Evolutionary conservation across 179 eudicot species (phyloP).

Genomic region (Vitellaria paradoxa): DNA sequence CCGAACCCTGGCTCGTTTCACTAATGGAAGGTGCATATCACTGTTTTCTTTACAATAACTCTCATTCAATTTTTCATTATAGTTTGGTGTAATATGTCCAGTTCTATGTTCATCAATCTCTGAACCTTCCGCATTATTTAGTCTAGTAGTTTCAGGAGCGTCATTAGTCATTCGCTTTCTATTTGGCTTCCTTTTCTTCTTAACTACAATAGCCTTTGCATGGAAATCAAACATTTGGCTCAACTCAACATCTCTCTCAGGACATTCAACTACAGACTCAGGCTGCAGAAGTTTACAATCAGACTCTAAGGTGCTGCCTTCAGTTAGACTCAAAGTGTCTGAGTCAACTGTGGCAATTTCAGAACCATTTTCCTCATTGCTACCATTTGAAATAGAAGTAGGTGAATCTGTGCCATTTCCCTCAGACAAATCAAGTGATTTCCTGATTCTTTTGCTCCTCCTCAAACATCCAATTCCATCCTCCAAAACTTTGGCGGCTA

Average conservation of each 20-base stretch:
- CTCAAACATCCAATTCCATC: slow-evolving; percentile 39
- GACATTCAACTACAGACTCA: slow-evolving; percentile 37
- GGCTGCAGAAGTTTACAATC: slow-evolving; percentile 39
- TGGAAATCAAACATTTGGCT: slow-evolving; percentile 60
- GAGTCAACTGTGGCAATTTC: slow-evolving; percentile 63
- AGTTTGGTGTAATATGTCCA: slow-evolving; percentile 16
- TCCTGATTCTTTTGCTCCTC: slow-evolving; percentile 59
- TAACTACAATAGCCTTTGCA: slow-evolving; percentile 38
- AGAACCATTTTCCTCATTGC: slow-evolving; percentile 55
- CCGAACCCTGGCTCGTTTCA: slow-evolving; percentile 91
- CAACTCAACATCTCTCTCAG: slow-evolving; percentile 44
- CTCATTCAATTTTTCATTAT: slow-evolving; percentile 29
- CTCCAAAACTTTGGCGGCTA: slow-evolving; percentile 32
- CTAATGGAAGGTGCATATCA: slow-evolving; percentile 88
- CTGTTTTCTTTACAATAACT: slow-evolving; percentile 62
- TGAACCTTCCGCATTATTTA: slow-evolving; percentile 30
- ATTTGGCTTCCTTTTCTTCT: slow-evolving; percentile 83
- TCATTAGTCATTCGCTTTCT: slow-evolving; percentile 58
- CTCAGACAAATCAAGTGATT: slow-evolving; percentile 48
- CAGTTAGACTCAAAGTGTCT: slow-evolving; percentile 53
- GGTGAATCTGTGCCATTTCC: slow-evolving; percentile 40
- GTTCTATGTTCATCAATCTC: slow-evolving; percentile 28
- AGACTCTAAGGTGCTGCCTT: slow-evolving; percentile 56
- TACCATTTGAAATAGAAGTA: slow-evolving; percentile 48
- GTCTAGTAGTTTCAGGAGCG: slow-evolving; percentile 28